phyloP scores from a whole-genome alignment of 2,329 filamentous ascomycete genomes.

The Cordyceps pruinosa region DNA sequence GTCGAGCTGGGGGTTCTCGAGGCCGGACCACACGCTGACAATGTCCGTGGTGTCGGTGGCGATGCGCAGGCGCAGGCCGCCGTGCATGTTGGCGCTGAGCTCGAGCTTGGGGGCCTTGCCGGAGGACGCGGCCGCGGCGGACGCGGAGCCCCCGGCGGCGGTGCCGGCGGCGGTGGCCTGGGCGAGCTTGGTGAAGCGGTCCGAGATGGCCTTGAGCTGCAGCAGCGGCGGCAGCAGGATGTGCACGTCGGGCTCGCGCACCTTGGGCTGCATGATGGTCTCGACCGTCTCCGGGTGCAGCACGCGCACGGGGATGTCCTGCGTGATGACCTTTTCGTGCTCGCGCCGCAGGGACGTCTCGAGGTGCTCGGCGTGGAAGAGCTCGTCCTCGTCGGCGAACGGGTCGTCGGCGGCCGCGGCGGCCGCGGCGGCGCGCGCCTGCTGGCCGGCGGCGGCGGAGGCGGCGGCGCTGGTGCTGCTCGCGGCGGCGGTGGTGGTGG shows the following conservation, averaged over 20 bases:
- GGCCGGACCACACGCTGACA: constrained; percentile 74
- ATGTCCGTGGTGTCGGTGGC: constrained; percentile 80
- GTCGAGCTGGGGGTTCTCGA: constrained; percentile 84
- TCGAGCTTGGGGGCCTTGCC: constrained; percentile 62
- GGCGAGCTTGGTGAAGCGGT: constrained; percentile 87
- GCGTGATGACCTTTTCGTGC: constrained; percentile 85
- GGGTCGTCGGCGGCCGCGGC: constrained; percentile 27
- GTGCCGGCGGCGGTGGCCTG: constrained; percentile 26
- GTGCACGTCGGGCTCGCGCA: constrained; percentile 87
- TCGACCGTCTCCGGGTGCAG: constrained; percentile 78
- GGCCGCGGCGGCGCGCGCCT: constrained; percentile 15
- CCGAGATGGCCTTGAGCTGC: constrained; percentile 88
- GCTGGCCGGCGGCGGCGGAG: constrained; percentile 20
- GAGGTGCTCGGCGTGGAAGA: constrained; percentile 44
- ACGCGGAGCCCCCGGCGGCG: not conserved
- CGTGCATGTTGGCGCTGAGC: constrained; percentile 90
- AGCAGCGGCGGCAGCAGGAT: constrained; percentile 81
- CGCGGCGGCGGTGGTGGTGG: constrained; percentile 58
- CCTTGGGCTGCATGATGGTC: constrained; percentile 85
- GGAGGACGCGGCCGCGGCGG: constrained; percentile 3
- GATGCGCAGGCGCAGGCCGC: constrained; percentile 71
- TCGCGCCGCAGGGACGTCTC: constrained; percentile 57
- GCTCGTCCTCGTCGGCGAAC: constrained; percentile 38
- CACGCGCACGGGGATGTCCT: constrained; percentile 92
- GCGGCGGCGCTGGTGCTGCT: constrained; percentile 25